Evolutionary conservation across 2,329 filamentous ascomycete species (phyloP), one percentile per base, ranked within the genome.

Genomic region (Stachybotrys elegans): DNA sequence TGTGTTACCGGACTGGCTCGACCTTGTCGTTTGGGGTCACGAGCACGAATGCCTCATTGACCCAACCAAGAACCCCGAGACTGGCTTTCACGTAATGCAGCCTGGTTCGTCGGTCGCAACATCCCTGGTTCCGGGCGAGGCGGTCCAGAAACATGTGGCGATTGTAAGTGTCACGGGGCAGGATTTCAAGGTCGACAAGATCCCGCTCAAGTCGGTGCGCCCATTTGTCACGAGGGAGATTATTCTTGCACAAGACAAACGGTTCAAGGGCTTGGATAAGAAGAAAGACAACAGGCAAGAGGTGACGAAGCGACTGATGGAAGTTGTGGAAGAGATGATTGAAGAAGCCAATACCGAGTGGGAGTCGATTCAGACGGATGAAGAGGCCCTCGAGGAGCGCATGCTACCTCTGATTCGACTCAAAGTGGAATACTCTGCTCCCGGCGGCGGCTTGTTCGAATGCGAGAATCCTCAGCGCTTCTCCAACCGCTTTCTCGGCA

Each of bases 11-110:
- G 83, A 89, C 16, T 97, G 94, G 69, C 71, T 98, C 50, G 86
- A 98, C 58, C 74, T 98, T 5, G 81, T 98, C 0, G 78, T 98
- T 41, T 98, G 93, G 93, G 93, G 93, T 4, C 93, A 98, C 57
- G 93, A 98, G 65, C 93, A 98, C 59, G 92, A 98, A 63, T 98
- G 93, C 59, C 63, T 92, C 7, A 95, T 98, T 51, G 83, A 95
- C 36, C 93, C 93, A 1, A 71, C 73, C 2, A 73, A 82, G 38
- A 98, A 97, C 55, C 80, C 86, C 0, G 89, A 95, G 57, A 95
- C 85, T 39, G 86, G 85, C 1, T 98, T 98, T 55, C 83, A 93
- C 54, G 92, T 98, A 50, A 96, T 98, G 81, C 93, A 98, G 57
- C 93, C 93, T 1, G 93, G 93, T 0, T 98, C 93, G 0, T 97